Base-by-base conservation (phyloP, 257 asterid genomes). In the Euphrasia confusa region DNA sequence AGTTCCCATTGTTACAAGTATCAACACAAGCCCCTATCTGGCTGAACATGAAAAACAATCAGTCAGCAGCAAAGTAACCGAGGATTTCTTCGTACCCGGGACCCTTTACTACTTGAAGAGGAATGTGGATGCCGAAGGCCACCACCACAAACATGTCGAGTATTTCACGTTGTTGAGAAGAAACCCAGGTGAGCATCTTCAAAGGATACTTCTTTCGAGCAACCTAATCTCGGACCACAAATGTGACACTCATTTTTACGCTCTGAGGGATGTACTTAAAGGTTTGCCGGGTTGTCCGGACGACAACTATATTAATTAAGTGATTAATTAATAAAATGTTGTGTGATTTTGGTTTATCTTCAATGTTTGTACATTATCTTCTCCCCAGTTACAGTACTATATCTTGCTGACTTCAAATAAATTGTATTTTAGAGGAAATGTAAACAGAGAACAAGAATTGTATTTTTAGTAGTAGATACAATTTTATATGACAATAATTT, bases 241-340 rank as follows among this genome's bases (percentile, higher is more conserved):
- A 75, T 93, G 97, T 69, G 99, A 89, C 37, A 78, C 83, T 74
- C 97, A 89, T 73, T 75, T 78, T 42, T 85, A 84, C 66, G 99
- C 97, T 58, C 72, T 93, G 32, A 80, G 97, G 60, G 96, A 93
- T 75, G 95, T 89, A 18, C 83, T 92, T 35, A 92, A 92, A 84
- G 97, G 97, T 52, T 67, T 91, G 80, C 96, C 94, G 27, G 60
- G 65, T 42, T 65, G 88, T 37, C 50, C 7, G 11, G 79, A 79
- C 58, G 78, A 81, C 15, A 58, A 37, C 7, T 28, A 28, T 28
- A 30, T 30, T 30, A 30, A 30, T 30, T 30, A 30, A 30, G 2
- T 30, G 3, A 21, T 21, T 21, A 21, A 21, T 21, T 21, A 30
- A 30, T 30, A 2, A 30, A 30, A 1, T 30, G 5, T 30, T 30